Evolutionary conservation across 1,284 basidiomycete species (phyloP).

Genomic region (Ustilago trichophora): DNA sequence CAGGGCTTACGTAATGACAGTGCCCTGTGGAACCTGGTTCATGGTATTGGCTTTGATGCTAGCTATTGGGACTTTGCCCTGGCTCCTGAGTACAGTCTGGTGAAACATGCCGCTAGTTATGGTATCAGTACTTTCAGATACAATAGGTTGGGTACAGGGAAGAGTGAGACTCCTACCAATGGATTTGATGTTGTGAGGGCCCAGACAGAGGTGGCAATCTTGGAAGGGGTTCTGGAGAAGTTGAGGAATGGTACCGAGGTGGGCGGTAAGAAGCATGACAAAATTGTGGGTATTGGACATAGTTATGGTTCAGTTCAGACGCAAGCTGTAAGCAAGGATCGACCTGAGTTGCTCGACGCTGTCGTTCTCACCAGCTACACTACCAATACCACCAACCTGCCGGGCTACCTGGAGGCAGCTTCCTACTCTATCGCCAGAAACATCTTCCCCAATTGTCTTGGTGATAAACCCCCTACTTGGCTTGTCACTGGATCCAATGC

Average conservation of each 20-base stretch:
- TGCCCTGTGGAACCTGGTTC: slow-evolving; percentile 35
- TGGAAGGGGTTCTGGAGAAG: slow-evolving; percentile 59
- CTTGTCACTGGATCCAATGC: slow-evolving; percentile 59
- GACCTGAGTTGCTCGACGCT: slow-evolving; percentile 61
- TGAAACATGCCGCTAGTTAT: slow-evolving; percentile 44
- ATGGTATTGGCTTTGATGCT: slow-evolving; percentile 51
- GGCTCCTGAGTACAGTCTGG: slow-evolving; percentile 31
- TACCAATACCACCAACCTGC: slow-evolving; percentile 47
- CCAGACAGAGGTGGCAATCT: slow-evolving; percentile 66
- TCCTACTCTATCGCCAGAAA: slow-evolving; percentile 61
- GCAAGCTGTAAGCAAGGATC: slow-evolving; percentile 50
- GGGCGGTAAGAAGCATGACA: slow-evolving; percentile 29
- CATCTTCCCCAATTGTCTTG: slow-evolving; percentile 38
- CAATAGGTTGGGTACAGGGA: slow-evolving; percentile 66
- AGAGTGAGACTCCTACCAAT: slow-evolving; percentile 56
- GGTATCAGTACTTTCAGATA: slow-evolving; percentile 61
- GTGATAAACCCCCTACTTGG: slow-evolving; percentile 36
- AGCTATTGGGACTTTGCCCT: slow-evolving; percentile 45
- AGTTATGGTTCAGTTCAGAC: slow-evolving; percentile 52
- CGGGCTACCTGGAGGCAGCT: slow-evolving; percentile 54
- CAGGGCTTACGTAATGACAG: slow-evolving; percentile 9
- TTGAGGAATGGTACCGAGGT: slow-evolving; percentile 43
- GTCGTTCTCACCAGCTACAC: slow-evolving; percentile 66
- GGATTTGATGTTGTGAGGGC: slow-evolving; percentile 64
- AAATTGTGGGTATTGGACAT: slow-evolving; percentile 54